Base-by-base conservation (phyloP, 208 protist genomes). In the Wallacemonas sp. region DNA sequence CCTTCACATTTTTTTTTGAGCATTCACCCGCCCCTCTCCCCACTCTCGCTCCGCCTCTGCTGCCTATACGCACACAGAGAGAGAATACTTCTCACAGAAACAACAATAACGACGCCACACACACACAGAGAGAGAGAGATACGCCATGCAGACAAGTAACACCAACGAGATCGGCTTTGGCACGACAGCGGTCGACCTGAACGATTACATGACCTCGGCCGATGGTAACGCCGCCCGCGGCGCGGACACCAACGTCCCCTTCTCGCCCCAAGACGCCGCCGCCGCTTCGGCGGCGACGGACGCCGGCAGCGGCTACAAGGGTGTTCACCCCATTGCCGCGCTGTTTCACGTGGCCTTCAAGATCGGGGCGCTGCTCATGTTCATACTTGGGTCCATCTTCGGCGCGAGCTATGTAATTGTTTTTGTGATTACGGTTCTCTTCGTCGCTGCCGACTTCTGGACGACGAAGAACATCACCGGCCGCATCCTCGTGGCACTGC, bases 391-490 rank as follows among this genome's bases (percentile, higher is more conserved):
- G 36, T 50, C 41, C 26, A 22, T 87, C 15, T 88, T 97, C 30
- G 71, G 61, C 36, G 69, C 71, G 44, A 76, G 46, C 62, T 94
- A 91, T 57, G 85, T 97, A 3, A 19, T 86, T 9, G 50, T 85
- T 15, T 97, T 97, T 70, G 84, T 98, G 59, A 67, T 96, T 32
- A 86, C 91, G 13, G 81, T 97, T 8, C 65, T 98, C 9, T 77
- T 95, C 15, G 63, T 85, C 21, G 91, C 95, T 15, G 85, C 86
- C 9, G 97, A 98, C 66, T 98, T 98, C 71, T 98, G 96, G 97
- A 89, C 80, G 15, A 94, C 94, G 3, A 98, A 98, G 78, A 98
- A 98, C 68, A 79, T 98, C 21, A 95, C 89, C 4, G 97, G 97
- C 3, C 87, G 97, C 19, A 53, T 98, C 27, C 70, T 98, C 0